Percentiles rank a stretch among this genome's conserved stretches.
Conservation (phyloP, 177 flowering plant species). For the Vitis hybrid region DNA sequence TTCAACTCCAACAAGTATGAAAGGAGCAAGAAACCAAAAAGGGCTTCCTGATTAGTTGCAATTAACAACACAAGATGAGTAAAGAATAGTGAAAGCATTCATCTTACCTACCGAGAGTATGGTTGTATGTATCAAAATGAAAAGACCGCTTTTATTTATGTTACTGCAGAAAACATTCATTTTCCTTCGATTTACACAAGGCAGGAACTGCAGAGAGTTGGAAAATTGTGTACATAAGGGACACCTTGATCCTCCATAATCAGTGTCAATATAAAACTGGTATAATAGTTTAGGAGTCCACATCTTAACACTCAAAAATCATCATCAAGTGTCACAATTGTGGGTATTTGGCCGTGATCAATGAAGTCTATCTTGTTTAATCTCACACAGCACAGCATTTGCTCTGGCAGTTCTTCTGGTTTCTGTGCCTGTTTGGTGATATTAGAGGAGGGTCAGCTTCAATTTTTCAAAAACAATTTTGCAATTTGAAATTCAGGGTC, state of each 20-base stretch:
- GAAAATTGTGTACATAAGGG: not conserved
- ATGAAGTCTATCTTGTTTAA: constrained; percentile 46
- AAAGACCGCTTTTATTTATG: not conserved
- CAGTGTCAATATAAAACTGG: not conserved
- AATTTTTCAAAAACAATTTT: no score
- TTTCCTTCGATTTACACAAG: not conserved
- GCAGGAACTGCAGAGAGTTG: not conserved
- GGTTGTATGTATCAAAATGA: not conserved
- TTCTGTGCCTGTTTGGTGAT: constrained; percentile 38
- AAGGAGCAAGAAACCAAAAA: no score
- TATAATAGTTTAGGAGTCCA: not conserved
- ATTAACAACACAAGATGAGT: no score
- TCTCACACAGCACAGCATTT: constrained; percentile 42
- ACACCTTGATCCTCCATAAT: not conserved
- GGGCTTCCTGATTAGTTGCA: no score
- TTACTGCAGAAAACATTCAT: not conserved
- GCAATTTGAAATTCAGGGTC: no score
- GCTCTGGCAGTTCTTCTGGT: constrained; percentile 51
- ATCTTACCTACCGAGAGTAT: not conserved
- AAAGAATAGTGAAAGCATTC: no score
- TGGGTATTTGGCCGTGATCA: constrained; percentile 43
- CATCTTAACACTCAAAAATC: not conserved
- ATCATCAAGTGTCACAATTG: constrained; percentile 22
- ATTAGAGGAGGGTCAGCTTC: no score
- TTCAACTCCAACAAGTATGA: no score